Evolutionary conservation across 2,329 filamentous ascomycete species (phyloP).

Genomic region (Zarea fungicola): DNA sequence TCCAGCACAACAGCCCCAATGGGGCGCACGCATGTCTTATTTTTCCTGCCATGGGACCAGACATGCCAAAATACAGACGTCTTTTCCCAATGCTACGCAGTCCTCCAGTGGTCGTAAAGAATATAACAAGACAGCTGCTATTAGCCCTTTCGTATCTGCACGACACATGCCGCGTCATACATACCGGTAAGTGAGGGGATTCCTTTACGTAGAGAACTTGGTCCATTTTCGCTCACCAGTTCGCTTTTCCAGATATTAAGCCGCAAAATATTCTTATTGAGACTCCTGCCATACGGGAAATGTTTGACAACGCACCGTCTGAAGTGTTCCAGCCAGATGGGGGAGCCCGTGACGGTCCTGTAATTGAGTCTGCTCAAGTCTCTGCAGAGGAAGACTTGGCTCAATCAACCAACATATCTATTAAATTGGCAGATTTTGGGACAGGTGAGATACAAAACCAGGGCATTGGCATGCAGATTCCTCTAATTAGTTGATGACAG

Average conservation of each 20-base stretch:
- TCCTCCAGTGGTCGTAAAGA: slow-evolving; percentile 15
- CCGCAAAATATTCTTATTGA: slow-evolving; percentile 22
- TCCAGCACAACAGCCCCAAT: slow-evolving; percentile 25
- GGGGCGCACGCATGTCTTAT: slow-evolving; percentile 26
- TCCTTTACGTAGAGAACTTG: background rate
- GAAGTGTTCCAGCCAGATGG: slow-evolving; percentile 13
- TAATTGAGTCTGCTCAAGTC: slow-evolving; percentile 15
- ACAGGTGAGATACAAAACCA: slow-evolving; percentile 13
- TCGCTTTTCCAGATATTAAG: slow-evolving; percentile 20
- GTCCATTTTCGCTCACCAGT: background rate
- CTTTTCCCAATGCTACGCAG: slow-evolving; percentile 16
- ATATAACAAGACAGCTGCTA: slow-evolving; percentile 18
- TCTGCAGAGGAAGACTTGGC: slow-evolving; percentile 16
- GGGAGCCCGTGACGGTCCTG: background rate
- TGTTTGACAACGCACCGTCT: slow-evolving; percentile 19
- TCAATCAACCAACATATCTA: slow-evolving; percentile 9
- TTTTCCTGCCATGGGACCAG: slow-evolving; percentile 26
- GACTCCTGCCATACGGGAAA: slow-evolving; percentile 16
- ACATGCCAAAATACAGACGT: slow-evolving; percentile 17
- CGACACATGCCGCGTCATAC: slow-evolving; percentile 19
- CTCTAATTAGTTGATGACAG: slow-evolving; percentile 11
- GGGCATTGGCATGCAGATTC: background rate
- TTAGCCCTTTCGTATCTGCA: slow-evolving; percentile 18
- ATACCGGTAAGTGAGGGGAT: slow-evolving; percentile 20
- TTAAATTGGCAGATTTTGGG: slow-evolving; percentile 20